A percentile compares a stretch with the other conserved stretches of the same genome.
Evolutionary conservation across 73 alveolate genomes (phyloP).

Genomic region (Blepharisma stoltei): DNA sequence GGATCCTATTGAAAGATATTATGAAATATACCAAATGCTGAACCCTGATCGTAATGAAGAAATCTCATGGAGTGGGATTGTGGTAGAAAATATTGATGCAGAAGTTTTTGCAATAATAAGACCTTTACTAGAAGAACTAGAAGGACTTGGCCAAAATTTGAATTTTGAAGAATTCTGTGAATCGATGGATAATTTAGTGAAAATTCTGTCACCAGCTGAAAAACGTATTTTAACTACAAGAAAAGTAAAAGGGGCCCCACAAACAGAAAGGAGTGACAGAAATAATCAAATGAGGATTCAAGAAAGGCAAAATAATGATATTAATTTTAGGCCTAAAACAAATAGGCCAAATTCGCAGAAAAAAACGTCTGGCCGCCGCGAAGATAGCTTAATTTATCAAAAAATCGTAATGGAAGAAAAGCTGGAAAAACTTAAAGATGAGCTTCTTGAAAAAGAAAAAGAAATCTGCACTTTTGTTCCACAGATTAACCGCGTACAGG

Average conservation of each 20-base stretch:
- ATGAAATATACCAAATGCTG: background rate
- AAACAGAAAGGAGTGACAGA: too few relatives aligned
- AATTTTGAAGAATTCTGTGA: constrained; percentile 15
- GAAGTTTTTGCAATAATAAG: background rate
- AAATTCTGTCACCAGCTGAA: constrained; percentile 2
- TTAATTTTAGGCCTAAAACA: constrained; percentile 18
- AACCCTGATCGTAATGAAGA: background rate
- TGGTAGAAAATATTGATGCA: background rate
- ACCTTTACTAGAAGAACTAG: constrained; percentile 24
- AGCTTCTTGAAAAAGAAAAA: constrained; percentile 16
- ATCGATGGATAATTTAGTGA: background rate
- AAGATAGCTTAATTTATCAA: constrained; percentile 5
- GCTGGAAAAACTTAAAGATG: background rate
- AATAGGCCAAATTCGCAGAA: background rate
- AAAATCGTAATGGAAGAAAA: background rate
- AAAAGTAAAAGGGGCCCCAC: too few relatives aligned
- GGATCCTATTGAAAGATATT: background rate
- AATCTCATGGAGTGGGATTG: background rate
- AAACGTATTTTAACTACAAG: background rate
- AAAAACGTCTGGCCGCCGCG: background rate
- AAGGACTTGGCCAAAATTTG: background rate
- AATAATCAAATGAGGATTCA: background rate
- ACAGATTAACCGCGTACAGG: constrained; percentile 3
- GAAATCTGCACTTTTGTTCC: constrained; percentile 19
- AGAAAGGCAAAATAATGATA: background rate